A percentile compares a stretch with the other conserved stretches of the same genome.
Conservation (phyloP, 768 basidiomycete genomes). For the Lactarius indigo region DNA sequence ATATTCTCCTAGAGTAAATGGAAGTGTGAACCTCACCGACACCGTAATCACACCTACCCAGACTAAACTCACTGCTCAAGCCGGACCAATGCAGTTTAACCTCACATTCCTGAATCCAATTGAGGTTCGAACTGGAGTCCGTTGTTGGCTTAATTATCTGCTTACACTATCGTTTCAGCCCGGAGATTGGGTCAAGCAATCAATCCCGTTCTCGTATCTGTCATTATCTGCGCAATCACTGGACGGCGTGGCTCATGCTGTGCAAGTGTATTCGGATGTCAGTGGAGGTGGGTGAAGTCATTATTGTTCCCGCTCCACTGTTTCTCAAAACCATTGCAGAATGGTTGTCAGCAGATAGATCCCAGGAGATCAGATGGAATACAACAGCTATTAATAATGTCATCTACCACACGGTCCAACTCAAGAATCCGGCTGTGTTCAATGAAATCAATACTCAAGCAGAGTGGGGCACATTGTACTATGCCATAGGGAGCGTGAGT, state of each 20-base stretch:
- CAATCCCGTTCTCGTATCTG: slow-evolving; percentile 41
- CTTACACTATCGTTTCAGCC: slow-evolving; percentile 27
- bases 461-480: slow-evolving; percentile 25
- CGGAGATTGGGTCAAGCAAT: slow-evolving; percentile 36
- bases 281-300: slow-evolving; percentile 32
- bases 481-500: slow-evolving; percentile 22
- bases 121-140: slow-evolving; percentile 29
- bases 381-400: background rate
- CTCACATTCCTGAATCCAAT: slow-evolving; percentile 40
- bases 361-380: slow-evolving; percentile 8
- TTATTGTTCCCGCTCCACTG: background rate
- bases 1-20: background rate
- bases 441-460: slow-evolving; percentile 21
- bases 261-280: slow-evolving; percentile 41
- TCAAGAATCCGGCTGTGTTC: slow-evolving; percentile 11
- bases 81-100: slow-evolving; percentile 37
- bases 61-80: slow-evolving; percentile 33
- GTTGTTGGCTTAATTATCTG: background rate
- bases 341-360: slow-evolving; percentile 27
- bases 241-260: slow-evolving; percentile 34
- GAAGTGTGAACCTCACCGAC: slow-evolving; percentile 24
- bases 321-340: slow-evolving; percentile 11
- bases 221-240: slow-evolving; percentile 31
- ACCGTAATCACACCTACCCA: slow-evolving; percentile 36
- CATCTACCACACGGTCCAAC: slow-evolving; percentile 19